phyloP scores from a whole-genome alignment of 2,329 filamentous ascomycete species.

The Hymenotorrendiella dingleyae region DNA sequence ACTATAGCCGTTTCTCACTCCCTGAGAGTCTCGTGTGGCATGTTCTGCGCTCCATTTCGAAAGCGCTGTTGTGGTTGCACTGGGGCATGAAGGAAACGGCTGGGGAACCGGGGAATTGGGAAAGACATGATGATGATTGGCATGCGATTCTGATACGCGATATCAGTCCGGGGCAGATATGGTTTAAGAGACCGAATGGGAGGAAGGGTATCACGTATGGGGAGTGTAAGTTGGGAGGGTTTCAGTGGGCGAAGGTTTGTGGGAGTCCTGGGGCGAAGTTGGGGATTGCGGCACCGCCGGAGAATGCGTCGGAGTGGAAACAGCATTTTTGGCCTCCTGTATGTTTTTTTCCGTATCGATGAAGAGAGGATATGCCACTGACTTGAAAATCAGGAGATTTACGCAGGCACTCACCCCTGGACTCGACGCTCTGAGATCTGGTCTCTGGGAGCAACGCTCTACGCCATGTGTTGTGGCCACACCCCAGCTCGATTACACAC shows the following conservation, averaged over 20 bases:
- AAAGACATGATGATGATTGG: constrained; percentile 39
- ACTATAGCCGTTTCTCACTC: constrained; percentile 29
- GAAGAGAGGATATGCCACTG: too few species aligned
- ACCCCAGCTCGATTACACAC: constrained; percentile 21
- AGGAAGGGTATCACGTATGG: constrained; percentile 42
- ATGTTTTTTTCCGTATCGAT: too few species aligned
- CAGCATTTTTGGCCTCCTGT: constrained; percentile 25
- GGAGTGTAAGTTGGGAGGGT: constrained; percentile 47
- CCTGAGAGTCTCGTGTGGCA: constrained; percentile 53
- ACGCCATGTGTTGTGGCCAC: constrained; percentile 29
- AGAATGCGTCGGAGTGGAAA: constrained; percentile 14
- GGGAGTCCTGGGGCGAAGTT: constrained; percentile 14
- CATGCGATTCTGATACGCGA: constrained; percentile 45
- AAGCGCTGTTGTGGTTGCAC: constrained; percentile 48
- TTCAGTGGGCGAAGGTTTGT: constrained; percentile 32
- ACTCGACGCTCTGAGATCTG: constrained; percentile 23
- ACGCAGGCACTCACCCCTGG: constrained; percentile 15
- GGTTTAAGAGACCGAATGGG: constrained; percentile 42
- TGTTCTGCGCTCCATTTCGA: constrained; percentile 41
- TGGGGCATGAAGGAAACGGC: constrained; percentile 35
- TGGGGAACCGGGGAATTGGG: constrained; percentile 19
- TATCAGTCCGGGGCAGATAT: constrained; percentile 43
- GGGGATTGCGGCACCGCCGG: constrained; percentile 12
- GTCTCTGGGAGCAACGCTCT: constrained; percentile 25
- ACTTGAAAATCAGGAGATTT: constrained; percentile 21